Evolutionary conservation across 208 protist genomes (phyloP).

Genomic region (Endotrypanum monterogeii): DNA sequence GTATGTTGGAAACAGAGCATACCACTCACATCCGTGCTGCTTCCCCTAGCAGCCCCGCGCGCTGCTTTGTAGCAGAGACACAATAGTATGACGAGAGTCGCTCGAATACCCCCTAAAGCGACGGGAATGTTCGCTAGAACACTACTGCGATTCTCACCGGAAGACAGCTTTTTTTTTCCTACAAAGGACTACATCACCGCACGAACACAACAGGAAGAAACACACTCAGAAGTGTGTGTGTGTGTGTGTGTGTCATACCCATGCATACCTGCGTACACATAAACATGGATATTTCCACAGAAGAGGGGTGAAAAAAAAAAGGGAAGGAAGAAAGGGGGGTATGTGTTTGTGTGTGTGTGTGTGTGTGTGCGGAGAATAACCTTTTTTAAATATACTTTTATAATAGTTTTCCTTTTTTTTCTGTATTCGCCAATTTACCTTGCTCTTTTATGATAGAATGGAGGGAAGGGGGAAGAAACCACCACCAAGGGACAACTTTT

Average conservation of each 20-base stretch:
- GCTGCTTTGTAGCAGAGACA: background rate
- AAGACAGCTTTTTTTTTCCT: background rate
- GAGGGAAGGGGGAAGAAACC: too few species aligned
- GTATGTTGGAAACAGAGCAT: background rate
- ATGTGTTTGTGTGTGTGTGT: too few species aligned
- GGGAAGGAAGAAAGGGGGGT: background rate
- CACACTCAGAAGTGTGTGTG: background rate
- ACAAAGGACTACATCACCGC: background rate
- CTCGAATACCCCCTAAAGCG: background rate
- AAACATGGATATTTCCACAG: background rate
- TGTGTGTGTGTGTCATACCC: background rate
- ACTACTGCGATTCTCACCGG: background rate
- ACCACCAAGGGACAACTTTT: too few species aligned
- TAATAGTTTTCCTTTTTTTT: background rate
- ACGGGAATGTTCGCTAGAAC: background rate
- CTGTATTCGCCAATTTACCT: background rate
- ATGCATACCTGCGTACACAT: background rate
- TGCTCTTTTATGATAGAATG: background rate
- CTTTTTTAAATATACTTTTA: background rate
- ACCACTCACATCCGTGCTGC: background rate
- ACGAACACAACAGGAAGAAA: background rate
- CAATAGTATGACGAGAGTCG: background rate
- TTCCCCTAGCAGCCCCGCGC: background rate
- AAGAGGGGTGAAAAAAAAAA: slow-evolving; percentile 1
- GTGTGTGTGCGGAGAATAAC: background rate